Conservation (phyloP, 352 stramenopile species). For the Elongisporangium prolatum region DNA sequence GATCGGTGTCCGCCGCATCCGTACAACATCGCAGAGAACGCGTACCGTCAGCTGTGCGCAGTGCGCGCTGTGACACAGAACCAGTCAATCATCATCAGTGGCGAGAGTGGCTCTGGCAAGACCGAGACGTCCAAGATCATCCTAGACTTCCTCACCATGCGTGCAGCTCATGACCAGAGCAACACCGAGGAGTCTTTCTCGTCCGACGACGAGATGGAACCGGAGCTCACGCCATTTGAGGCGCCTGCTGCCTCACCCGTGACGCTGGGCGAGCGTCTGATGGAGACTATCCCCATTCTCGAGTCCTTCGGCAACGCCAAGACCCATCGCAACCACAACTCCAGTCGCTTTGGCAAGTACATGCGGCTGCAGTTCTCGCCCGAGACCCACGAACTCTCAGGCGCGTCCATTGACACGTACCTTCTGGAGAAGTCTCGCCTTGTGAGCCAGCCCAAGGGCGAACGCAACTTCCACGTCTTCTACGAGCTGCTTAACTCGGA, state of each 20-base stretch:
- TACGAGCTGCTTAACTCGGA: constrained; percentile 75
- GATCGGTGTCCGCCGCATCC: constrained; percentile 72
- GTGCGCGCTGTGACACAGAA: constrained; percentile 84
- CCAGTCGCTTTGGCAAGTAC: constrained; percentile 90
- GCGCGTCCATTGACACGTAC: constrained; percentile 80
- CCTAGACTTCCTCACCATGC: constrained; percentile 78
- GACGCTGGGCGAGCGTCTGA: constrained; percentile 66
- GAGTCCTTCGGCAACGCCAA: constrained; percentile 89
- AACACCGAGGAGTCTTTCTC: constrained; percentile 25
- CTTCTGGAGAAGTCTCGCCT: constrained; percentile 82
- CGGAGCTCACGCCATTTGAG: no score
- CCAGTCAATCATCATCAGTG: constrained; percentile 94
- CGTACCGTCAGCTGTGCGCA: constrained; percentile 78
- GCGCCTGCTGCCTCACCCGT: constrained; percentile 28
- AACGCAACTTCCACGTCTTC: constrained; percentile 87
- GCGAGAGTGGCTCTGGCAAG: constrained; percentile 93
- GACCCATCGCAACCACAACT: constrained; percentile 89
- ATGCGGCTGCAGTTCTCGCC: constrained; percentile 81
- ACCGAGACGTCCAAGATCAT: constrained; percentile 95
- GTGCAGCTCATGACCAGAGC: constrained; percentile 38
- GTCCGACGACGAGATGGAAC: constrained; percentile 37
- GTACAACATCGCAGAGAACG: constrained; percentile 83
- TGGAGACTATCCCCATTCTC: constrained; percentile 91
- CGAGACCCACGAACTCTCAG: constrained; percentile 63
- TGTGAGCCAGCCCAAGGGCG: constrained; percentile 63